Evolutionary conservation across 2,329 filamentous ascomycete species (phyloP).

Genomic region (Phaeophleospora eucalypticola): DNA sequence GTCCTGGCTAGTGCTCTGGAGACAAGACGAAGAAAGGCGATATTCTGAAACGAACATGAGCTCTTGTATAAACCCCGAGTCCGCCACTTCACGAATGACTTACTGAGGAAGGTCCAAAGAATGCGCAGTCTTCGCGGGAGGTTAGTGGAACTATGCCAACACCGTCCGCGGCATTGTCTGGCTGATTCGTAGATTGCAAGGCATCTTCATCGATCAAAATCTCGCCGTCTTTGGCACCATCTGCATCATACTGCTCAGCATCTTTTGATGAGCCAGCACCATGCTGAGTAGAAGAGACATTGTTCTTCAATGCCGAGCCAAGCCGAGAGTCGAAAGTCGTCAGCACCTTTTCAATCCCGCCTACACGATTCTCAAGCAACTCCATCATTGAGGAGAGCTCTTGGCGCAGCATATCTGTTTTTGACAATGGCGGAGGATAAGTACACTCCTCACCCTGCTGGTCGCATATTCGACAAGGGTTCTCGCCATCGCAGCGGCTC

Average conservation of each 20-base stretch:
- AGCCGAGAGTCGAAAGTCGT: neutral
- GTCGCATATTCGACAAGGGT: conserved; percentile 6
- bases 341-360: conserved; percentile 4
- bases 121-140: conserved; percentile 6
- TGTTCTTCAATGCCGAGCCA: too few relatives aligned
- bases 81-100: too few relatives aligned
- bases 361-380: conserved; percentile 6
- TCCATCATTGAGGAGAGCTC: conserved; percentile 6
- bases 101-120: conserved; percentile 14
- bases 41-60: too few relatives aligned
- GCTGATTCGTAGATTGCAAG: conserved; percentile 1
- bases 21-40: conserved; percentile 12
- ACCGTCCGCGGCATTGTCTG: conserved; percentile 4
- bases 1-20: conserved; percentile 5
- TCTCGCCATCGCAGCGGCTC: conserved; percentile 7
- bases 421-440: conserved; percentile 8
- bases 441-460: conserved; percentile 9
- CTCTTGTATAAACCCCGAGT: too few relatives aligned
- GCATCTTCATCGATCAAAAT: conserved; percentile 5
- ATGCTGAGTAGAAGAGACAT: too few relatives aligned
- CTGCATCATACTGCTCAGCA: too few relatives aligned
- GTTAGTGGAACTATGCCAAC: conserved; percentile 9
- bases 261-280: too few relatives aligned
- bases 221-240: too few relatives aligned
- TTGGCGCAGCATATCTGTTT: conserved; percentile 10